Base-by-base conservation (phyloP, 2,329 filamentous ascomycete species). In the Verticillium alfalfae region DNA sequence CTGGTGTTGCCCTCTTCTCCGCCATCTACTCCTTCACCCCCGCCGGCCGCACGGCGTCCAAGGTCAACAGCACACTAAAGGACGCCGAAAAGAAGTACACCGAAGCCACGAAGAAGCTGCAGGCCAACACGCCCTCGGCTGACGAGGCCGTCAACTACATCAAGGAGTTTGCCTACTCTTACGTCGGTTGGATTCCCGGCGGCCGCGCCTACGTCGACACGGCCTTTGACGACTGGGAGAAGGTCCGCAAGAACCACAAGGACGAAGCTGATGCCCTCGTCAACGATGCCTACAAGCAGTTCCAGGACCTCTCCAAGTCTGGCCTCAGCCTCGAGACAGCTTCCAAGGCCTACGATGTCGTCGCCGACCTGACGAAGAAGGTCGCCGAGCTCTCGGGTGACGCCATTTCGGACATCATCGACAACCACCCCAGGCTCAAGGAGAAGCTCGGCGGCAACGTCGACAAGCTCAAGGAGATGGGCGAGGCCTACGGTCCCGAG, bases 341-440 rank as follows among this genome's bases (percentile, higher is more conserved):
- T 0, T 77, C 80, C 22, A 81, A 86, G 71, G 82, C 84, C 0
- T 88, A 84, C 76, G 80, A 86, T 2, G 79, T 89, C 10, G 74
- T 93, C 5, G 79, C 86, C 37, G 87, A 89, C 63, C 76, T 89
- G 18, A 76, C 86, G 26, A 80, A 79, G 68, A 81, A 85, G 65
- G 74, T 93, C 15, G 82, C 81, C 16, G 80, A 80, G 55, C 79
- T 93, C 2, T 84, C 87, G 0, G 83, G 81, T 6, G 87, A 90
- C 67, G 85, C 87, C 1, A 76, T 85, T 0, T 75, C 78, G 31
- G 85, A 92, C 64, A 84, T 93, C 52, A 72, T 92, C 58, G 82
- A 92, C 68, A 91, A 91, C 70, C 89, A 93, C 71, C 90, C 90
- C 0, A 74, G 88, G 67, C 69, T 91, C 22, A 91, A 91, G 79